A percentile compares a stretch with the other conserved stretches of the same genome.
phyloP scores from a whole-genome alignment of 495 filamentous ascomycete genomes.

The Neurospora pannonica region DNA sequence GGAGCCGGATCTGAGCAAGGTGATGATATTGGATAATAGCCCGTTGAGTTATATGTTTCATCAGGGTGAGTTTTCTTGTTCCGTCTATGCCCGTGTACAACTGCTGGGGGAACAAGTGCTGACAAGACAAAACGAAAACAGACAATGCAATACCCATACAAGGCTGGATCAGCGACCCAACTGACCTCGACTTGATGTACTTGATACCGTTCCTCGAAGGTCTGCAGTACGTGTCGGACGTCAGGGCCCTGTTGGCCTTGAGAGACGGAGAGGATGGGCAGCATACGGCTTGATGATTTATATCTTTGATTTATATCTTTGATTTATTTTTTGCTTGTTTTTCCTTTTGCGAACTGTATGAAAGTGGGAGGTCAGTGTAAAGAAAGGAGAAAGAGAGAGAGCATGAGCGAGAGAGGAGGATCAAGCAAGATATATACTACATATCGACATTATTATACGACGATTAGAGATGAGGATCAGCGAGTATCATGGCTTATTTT shows the following conservation, averaged over 20 bases:
- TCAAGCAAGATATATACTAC: background rate
- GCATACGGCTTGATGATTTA: constrained; percentile 30
- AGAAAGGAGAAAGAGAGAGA: background rate
- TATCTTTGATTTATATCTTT: background rate
- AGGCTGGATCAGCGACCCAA: constrained; percentile 87
- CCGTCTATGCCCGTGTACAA: too few species aligned
- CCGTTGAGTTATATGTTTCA: constrained; percentile 98
- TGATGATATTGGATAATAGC: constrained; percentile 98
- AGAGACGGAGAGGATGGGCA: constrained; percentile 69
- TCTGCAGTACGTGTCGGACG: constrained; percentile 91
- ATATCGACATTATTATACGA: background rate
- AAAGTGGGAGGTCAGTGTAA: background rate
- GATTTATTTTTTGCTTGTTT: background rate
- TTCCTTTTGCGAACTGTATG: background rate
- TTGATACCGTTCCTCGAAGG: constrained; percentile 90
- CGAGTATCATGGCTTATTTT: background rate
- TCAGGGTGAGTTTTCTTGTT: constrained; percentile 55
- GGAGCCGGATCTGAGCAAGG: constrained; percentile 90
- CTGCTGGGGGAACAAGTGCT: background rate
- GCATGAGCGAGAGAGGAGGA: background rate
- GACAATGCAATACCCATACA: constrained; percentile 94
- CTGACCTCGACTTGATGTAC: constrained; percentile 82
- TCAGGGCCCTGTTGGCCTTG: constrained; percentile 77
- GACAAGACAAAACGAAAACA: constrained; percentile 21
- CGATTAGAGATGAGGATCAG: background rate